Evolutionary conservation across 2,329 filamentous ascomycete genomes (phyloP), one percentile per base, ranked within the genome.

Genomic region (Xylariaceae sp.): DNA sequence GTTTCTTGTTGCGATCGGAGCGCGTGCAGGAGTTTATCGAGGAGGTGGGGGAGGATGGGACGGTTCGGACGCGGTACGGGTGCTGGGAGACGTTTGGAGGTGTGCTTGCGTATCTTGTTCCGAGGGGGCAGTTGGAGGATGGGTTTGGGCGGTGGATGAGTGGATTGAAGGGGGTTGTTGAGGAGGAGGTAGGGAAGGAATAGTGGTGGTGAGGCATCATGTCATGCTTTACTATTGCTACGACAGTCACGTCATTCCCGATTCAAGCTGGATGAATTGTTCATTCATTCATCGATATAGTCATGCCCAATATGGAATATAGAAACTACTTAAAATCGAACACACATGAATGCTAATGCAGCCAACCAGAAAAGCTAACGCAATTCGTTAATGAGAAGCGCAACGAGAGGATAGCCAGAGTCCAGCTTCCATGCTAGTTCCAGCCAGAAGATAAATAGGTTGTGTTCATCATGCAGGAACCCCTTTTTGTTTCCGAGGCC

Each of bases 31-130:
- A 64, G 49, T 64, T 63, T 2, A 17, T 63, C 10, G 58, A 64
- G 52, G 7, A 0, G 1, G 54, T 11, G 0, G 45, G 8, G 1
- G 49, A 17, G 0, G 62, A 60, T 5, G 60, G 58, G 2, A 11
- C 0, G 2, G 34, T 54, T 1, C 17, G 41, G 10, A 63, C 61
- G n/a, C n/a, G 30, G 8, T 64, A 64, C 23, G 15, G 37, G 18
- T 60, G 52, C 41, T 64, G 62, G 62, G 61, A 64, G 58, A 64
- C 62, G 18, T 64, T 64, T 39, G 61, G 53, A 0, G 62, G 62
- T 0, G 2, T 23, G 3, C 30, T 64, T 44, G 57, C 17, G 2
- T 59, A 64, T 18, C 44, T 64, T 18, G 23, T 64, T 4, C 62
- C 62, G 0, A 17, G 41, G 13, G 45, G 52, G 5, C 61, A 58